Conservation (phyloP, 345 rosid genomes). For the Lepidium didymum region DNA sequence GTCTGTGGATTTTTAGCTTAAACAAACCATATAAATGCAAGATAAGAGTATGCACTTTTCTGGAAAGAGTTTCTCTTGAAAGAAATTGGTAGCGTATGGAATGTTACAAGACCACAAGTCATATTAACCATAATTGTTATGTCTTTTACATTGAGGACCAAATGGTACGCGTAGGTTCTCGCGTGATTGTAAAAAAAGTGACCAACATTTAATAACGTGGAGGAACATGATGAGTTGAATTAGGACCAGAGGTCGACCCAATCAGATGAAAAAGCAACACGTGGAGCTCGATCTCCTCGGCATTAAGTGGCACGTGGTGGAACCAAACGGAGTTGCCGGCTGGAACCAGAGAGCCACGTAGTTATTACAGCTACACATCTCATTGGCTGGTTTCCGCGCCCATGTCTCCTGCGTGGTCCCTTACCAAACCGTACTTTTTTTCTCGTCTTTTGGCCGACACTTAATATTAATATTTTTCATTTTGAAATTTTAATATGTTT, state of each 20-base stretch:
- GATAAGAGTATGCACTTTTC: too few species aligned
- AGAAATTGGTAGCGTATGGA: too few species aligned
- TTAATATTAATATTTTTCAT: neutral
- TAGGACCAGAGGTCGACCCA: neutral
- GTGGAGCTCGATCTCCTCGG: neutral
- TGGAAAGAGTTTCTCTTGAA: too few species aligned
- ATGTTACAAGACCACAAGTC: too few species aligned
- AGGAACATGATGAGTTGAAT: neutral
- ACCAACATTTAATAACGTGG: constrained; percentile 3
- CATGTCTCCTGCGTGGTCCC: constrained; percentile 7
- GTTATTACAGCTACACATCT: constrained; percentile 11
- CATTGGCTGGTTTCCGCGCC: neutral
- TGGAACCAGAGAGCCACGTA: constrained; percentile 19
- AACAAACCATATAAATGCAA: too few species aligned
- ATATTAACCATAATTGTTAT: too few species aligned
- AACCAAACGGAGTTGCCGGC: constrained; percentile 16
- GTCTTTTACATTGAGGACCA: too few species aligned
- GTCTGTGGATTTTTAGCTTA: too few species aligned
- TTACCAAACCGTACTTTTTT: neutral
- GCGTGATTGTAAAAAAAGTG: neutral
- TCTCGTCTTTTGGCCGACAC: neutral
- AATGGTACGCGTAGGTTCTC: neutral
- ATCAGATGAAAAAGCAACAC: constrained; percentile 4
- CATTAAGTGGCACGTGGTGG: constrained; percentile 2
- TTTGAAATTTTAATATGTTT: neutral